A percentile compares a stretch with the other conserved stretches of the same genome.
phyloP scores from a whole-genome alignment of 352 stramenopile species.

The Globisporangium carolinianum region DNA sequence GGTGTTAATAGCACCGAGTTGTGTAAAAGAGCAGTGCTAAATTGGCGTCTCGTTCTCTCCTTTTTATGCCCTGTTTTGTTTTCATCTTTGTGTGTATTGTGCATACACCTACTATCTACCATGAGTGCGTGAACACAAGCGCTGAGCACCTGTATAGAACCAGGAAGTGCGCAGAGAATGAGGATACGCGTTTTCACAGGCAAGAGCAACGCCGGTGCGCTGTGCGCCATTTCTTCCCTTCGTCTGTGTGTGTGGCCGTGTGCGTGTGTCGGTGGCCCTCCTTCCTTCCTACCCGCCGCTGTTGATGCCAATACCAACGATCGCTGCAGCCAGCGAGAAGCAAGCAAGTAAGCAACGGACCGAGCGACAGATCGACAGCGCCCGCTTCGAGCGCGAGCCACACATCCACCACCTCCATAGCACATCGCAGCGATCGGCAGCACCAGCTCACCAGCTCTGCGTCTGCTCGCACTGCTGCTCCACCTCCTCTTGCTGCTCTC shows the following conservation, averaged over 20 bases:
- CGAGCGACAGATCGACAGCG: neutral
- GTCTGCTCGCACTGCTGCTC: neutral
- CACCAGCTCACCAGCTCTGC: neutral
- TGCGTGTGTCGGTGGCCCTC: neutral
- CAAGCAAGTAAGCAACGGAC: neutral
- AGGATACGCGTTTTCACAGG: too few species aligned
- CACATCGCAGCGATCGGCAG: neutral
- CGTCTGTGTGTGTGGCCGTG: neutral
- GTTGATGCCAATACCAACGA: constrained; percentile 1
- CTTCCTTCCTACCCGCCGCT: neutral
- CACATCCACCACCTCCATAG: neutral
- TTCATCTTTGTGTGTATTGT: too few species aligned
- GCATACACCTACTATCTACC: too few species aligned
- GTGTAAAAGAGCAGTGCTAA: neutral
- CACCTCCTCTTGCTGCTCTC: neutral
- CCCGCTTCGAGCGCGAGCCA: neutral
- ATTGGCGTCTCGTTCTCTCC: neutral
- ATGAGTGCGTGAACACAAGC: too few species aligned
- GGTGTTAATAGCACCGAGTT: neutral
- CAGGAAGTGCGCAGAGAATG: too few species aligned
- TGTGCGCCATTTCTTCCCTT: neutral
- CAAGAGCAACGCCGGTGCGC: neutral
- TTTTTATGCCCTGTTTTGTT: neutral
- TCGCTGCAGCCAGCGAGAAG: neutral
- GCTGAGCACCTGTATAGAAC: too few species aligned